Conservation (phyloP, 2,329 filamentous ascomycete species). For the Emergomyces africanus region DNA sequence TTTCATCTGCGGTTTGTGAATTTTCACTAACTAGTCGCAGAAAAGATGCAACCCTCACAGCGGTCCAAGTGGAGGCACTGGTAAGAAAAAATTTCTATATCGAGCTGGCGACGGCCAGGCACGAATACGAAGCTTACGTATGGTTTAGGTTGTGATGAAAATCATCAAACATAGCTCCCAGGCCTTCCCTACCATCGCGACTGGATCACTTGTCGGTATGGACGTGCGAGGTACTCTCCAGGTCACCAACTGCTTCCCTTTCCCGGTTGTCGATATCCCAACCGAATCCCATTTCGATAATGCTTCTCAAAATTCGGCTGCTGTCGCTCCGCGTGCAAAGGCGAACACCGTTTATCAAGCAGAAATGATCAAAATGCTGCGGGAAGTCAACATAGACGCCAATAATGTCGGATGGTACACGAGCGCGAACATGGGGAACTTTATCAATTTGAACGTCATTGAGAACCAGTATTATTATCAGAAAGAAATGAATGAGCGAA, state of each 20-base stretch:
- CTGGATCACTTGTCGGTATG: conserved; percentile 87
- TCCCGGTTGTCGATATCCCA: conserved; percentile 67
- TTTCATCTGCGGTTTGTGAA: neutral
- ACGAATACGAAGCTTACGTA: conserved; percentile 10
- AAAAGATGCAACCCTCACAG: conserved; percentile 62
- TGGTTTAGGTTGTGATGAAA: conserved; percentile 76
- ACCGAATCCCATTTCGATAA: conserved; percentile 59
- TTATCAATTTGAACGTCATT: conserved; percentile 85
- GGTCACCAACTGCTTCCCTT: conserved; percentile 90
- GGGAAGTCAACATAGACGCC: conserved; percentile 96
- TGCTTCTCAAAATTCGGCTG: conserved; percentile 58
- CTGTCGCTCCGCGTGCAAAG: conserved; percentile 84
- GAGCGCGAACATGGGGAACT: conserved; percentile 97
- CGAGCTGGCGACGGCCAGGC: conserved; percentile 5
- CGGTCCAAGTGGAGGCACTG: conserved; percentile 89
- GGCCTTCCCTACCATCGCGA: conserved; percentile 76
- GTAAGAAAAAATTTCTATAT: conserved; percentile 39
- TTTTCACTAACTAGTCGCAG: conserved; percentile 18
- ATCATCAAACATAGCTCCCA: conserved; percentile 91
- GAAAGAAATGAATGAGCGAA: conserved; percentile 75
- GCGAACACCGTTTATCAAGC: conserved; percentile 77
- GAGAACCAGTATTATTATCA: conserved; percentile 99
- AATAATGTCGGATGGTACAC: conserved; percentile 99
- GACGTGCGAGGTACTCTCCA: conserved; percentile 70
- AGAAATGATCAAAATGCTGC: conserved; percentile 93